phyloP scores from a whole-genome alignment of 306 rosid species.

The Astragalus glycyphyllos region DNA sequence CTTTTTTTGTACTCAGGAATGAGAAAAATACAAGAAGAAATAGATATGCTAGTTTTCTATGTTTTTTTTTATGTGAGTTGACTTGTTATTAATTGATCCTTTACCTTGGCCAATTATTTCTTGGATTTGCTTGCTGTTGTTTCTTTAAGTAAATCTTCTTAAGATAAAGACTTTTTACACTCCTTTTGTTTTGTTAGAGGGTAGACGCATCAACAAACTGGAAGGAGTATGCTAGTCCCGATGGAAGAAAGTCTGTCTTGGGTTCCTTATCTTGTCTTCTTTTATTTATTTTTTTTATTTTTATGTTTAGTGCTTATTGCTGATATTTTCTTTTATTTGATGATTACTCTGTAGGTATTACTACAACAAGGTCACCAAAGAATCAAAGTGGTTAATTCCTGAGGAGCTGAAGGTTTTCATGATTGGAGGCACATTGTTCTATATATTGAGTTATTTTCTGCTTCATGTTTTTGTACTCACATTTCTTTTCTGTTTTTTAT shows the following conservation, averaged over 20 bases:
- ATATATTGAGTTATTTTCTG: constrained; percentile 7
- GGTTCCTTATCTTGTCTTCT: constrained; percentile 20
- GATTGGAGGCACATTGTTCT: constrained; percentile 28
- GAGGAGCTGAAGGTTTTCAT: constrained; percentile 82
- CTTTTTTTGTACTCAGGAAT: constrained; percentile 29
- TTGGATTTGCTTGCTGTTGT: constrained; percentile 40
- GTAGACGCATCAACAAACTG: constrained; percentile 94
- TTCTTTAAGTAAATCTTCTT: constrained; percentile 38
- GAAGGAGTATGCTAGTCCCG: constrained; percentile 91
- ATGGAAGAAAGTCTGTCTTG: constrained; percentile 81
- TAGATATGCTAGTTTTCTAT: constrained; percentile 22
- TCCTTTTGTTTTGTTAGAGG: constrained; percentile 67
- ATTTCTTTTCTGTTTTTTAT: constrained; percentile 41
- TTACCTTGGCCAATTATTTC: constrained; percentile 37
- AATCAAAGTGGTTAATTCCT: constrained; percentile 91
- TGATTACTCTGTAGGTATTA: constrained; percentile 73
- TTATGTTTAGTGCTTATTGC: constrained; percentile 28
- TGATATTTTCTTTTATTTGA: constrained; percentile 31
- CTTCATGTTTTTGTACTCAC: constrained; percentile 11
- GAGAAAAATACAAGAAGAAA: constrained; percentile 21
- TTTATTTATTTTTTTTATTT: constrained; percentile 33
- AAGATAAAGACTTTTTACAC: constrained; percentile 44
- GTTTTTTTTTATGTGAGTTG: constrained; percentile 39
- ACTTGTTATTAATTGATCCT: constrained; percentile 30
- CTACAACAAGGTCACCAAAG: constrained; percentile 79